These are phyloP conservation scores for Hygrophoropsis aurantiaca DNA, from an alignment of 768 basidiomycete genomes.

Conservation along the genomic window DNA sequence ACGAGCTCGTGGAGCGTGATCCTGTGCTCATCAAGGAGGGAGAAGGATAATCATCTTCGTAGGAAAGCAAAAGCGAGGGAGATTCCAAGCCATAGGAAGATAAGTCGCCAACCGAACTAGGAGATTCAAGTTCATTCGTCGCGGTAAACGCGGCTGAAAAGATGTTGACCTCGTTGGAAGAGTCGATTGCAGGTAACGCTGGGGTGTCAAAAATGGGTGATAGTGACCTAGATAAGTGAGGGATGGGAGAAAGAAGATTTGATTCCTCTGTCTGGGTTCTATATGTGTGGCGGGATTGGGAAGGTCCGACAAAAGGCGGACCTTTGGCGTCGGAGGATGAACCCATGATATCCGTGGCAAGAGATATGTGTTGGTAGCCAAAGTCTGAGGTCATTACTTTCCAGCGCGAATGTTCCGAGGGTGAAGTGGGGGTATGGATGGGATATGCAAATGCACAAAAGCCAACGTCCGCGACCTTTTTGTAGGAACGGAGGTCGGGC, in stretches of 20 bases:
- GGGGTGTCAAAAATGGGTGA: too few relatives aligned
- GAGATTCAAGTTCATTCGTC: too few relatives aligned
- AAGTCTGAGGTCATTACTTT: neutral
- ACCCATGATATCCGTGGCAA: neutral
- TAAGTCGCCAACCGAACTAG: neutral
- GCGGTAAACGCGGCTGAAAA: too few relatives aligned
- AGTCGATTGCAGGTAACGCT: too few relatives aligned
- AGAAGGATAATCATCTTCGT: constrained; percentile 3
- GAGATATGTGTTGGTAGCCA: neutral
- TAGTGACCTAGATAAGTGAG: too few relatives aligned
- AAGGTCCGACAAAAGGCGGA: too few relatives aligned
- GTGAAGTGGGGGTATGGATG: neutral
- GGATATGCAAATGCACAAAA: neutral
- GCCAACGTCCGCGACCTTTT: neutral
- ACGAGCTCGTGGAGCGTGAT: neutral
- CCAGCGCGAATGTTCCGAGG: neutral
- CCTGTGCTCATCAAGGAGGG: neutral
- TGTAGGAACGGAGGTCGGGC: neutral
- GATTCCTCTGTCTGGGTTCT: too few relatives aligned
- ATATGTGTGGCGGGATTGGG: neutral
- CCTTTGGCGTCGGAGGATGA: too few relatives aligned
- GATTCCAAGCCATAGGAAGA: neutral
- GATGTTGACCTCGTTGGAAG: too few relatives aligned
- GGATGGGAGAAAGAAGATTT: too few relatives aligned
- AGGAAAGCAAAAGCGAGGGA: constrained; percentile 24